Evolutionary conservation across 352 stramenopile genomes (phyloP), one percentile per base, ranked within the genome.

Genomic region (Phytophthora foliorum): DNA sequence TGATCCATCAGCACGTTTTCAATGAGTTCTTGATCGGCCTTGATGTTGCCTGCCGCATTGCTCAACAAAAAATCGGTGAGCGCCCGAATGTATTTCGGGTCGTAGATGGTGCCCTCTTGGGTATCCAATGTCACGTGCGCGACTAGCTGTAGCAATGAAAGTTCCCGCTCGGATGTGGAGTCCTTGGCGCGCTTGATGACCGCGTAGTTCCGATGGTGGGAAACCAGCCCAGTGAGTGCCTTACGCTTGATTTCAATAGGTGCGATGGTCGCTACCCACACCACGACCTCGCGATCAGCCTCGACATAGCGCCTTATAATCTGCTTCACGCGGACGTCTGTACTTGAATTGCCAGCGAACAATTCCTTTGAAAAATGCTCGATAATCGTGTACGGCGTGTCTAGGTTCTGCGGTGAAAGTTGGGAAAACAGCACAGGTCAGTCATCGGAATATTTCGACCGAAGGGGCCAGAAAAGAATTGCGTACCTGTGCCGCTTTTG

Each of bases 301-400:
- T 90, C 82, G 7, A 87, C 74, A 66, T 86, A 89, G 2, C 84
- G 80, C 3, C 80, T 76, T n/a, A 89, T 42, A 49, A 92, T 78
- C 48, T 90, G 80, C 61, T 88, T 80, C 19, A 88, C 75, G 17
- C 73, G 74, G 51, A 90, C 84, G 44, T 82, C 67, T 1, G 76
- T 81, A 25, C 69, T 75, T 19, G 72, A 89, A 60, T 78, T 80
- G 44, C 82, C 82, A 11, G 67, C 78, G 14, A 80, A 51, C 8
- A 89, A 51, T 67, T 92, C 84, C 16, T 89, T 58, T 22, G 80
- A 78, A 56, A 88, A 86, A 53, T 83, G 74, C 46, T 90, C 81
- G 36, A 87, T 67, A 21, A 89, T 76, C 19, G 78, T 90, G 60
- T 90, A 81, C 29, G 81, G 70, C 6, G 77, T 81, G 34, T 75